Conservation (phyloP, 2,329 filamentous ascomycete species). For the Cladophialophora psammophila region DNA sequence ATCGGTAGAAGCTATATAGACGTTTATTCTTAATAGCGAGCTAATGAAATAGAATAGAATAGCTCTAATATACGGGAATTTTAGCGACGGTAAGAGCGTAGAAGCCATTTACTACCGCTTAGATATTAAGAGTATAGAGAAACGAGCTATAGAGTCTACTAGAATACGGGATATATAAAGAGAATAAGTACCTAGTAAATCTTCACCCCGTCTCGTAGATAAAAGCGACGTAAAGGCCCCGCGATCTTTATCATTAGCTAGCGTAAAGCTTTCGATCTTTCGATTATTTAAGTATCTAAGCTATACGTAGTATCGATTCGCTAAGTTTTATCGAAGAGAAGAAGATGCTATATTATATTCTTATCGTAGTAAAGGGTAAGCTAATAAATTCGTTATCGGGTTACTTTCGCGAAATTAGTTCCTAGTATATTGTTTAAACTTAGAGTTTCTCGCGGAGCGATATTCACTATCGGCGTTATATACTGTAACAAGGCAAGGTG, state of each 20-base stretch:
- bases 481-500: too few relatives aligned
- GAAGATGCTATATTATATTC: conserved; percentile 23
- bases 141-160: conserved; percentile 24
- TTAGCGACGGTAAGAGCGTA: not conserved
- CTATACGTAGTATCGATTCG: conserved; percentile 26
- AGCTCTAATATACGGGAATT: not conserved
- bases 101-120: conserved; percentile 6
- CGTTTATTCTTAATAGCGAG: not conserved
- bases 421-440: conserved; percentile 24
- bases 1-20: conserved; percentile 5
- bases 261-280: conserved; percentile 19
- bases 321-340: conserved; percentile 28
- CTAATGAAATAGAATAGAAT: not conserved
- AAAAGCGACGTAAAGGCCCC: conserved; percentile 19
- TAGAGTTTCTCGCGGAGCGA: conserved; percentile 22
- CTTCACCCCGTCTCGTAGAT: conserved; percentile 21
- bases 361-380: conserved; percentile 23
- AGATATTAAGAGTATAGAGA: conserved; percentile 22
- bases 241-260: conserved; percentile 27
- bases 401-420: conserved; percentile 22
- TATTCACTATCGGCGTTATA: conserved; percentile 22
- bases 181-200: conserved; percentile 24
- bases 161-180: conserved; percentile 28
- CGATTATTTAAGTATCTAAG: conserved; percentile 25
- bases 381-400: conserved; percentile 21